Evolutionary conservation across 805 yeast genomes (phyloP), one percentile per base, ranked within the genome.

Genomic region (Alloascoidea africana): DNA sequence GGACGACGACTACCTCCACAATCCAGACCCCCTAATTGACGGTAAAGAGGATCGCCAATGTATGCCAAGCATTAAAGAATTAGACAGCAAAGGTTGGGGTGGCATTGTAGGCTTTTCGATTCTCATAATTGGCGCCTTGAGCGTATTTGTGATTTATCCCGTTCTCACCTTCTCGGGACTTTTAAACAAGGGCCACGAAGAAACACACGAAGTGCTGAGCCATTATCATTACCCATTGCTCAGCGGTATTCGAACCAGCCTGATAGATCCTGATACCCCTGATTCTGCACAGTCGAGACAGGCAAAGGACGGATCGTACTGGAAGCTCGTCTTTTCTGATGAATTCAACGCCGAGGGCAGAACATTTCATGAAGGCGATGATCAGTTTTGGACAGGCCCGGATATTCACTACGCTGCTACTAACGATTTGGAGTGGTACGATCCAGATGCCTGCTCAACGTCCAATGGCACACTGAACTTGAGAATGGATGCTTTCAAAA

Each of bases 271-370:
- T 2, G 91, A 81, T 50, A 81, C 91, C 2, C 91, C 89, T 0
- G 33, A 44, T 1, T 49, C 51, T 2, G 79, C 73, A 0, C 40
- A 43, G 32, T 65, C 75, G 1, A 72, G 68, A 51, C 59, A 51
- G 8, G 70, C 79, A 4, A 60, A 50, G 43, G 74, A 69, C 47
- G 94, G 94, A 18, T 65, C 73, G 3, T 46, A 46, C 13, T 83
- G 94, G 94, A 52, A 60, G 11, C 66, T 87, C 48, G 94, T 81
- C 1, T 87, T 87, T 52, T 76, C 89, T 16, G 96, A 87, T 58
- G 96, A 87, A 58, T 87, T 87, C 61, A 80, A 83, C 48, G 76
- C 72, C 11, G 91, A 80, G 42, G 96, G 96, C 5, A 68, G 96
- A 50, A 78, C 94, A 2, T 87, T 87, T 52, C 86, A 84, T 54